These are phyloP conservation scores for Phaeolepiota aurea DNA, from an alignment of 768 basidiomycete species.

Conservation along the genomic window DNA sequence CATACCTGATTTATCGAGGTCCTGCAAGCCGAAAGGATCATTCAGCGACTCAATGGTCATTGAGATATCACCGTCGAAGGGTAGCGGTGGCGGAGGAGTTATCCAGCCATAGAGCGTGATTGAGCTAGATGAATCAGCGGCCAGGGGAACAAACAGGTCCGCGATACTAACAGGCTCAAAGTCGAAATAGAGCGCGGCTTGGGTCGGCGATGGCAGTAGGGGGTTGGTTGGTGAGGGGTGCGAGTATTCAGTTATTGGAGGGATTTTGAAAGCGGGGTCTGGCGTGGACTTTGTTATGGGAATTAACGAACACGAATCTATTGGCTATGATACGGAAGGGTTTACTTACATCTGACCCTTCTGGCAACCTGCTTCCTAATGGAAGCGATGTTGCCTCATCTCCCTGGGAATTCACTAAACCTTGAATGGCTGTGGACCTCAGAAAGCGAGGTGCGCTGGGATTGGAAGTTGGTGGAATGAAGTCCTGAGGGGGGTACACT, in stretches of 20 bases:
- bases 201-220: constrained; percentile 37
- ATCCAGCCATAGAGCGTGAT: constrained; percentile 15
- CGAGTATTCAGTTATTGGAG: constrained; percentile 18
- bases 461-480: too few relatives aligned
- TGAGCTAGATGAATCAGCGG: constrained; percentile 7
- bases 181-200: constrained; percentile 37
- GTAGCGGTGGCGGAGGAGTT: constrained; percentile 45
- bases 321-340: too few relatives aligned
- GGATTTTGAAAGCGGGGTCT: constrained; percentile 11
- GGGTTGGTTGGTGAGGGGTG: constrained; percentile 34
- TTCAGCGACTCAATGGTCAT: constrained; percentile 53
- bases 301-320: too few relatives aligned
- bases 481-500: too few relatives aligned
- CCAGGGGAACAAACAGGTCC: constrained; percentile 30
- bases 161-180: constrained; percentile 34
- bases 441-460: too few relatives aligned
- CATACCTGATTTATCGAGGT: constrained; percentile 47
- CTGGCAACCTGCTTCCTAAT: too few relatives aligned
- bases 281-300: constrained; percentile 10
- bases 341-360: too few relatives aligned
- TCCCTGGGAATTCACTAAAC: too few relatives aligned
- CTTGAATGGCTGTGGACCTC: too few relatives aligned
- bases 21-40: constrained; percentile 46
- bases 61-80: constrained; percentile 51
- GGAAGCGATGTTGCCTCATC: too few relatives aligned